These are phyloP conservation scores for Ustilago sp. DNA, from an alignment of 1,284 basidiomycete species.

Conservation along the genomic window DNA sequence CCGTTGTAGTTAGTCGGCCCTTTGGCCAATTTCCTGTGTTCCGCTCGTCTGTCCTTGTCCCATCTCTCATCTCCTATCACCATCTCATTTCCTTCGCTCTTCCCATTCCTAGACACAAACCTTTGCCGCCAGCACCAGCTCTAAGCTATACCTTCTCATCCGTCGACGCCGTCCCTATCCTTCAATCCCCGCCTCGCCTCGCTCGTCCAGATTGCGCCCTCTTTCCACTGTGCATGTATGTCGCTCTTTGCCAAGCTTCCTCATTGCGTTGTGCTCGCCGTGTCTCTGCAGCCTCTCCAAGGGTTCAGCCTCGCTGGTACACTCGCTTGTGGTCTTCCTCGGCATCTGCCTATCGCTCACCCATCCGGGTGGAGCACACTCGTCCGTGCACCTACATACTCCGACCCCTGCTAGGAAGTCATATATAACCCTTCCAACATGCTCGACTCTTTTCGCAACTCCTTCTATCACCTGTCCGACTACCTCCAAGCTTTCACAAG, in stretches of 20 bases:
- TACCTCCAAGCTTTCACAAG: conserved; percentile 25
- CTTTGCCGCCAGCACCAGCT: not conserved
- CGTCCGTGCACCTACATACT: not conserved
- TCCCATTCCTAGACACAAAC: not conserved
- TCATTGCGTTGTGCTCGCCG: not conserved
- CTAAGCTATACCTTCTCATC: conserved; percentile 4
- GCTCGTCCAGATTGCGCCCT: conserved; percentile 17
- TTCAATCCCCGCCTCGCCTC: conserved; percentile 30
- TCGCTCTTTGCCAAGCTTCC: not conserved
- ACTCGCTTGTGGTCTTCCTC: not conserved
- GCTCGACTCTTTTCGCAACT: conserved; percentile 28
- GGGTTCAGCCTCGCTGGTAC: conserved; percentile 15
- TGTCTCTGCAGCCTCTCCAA: conserved; percentile 6
- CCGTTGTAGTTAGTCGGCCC: conserved; percentile 9
- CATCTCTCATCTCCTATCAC: not conserved
- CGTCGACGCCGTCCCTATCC: conserved; percentile 23
- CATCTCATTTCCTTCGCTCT: not conserved
- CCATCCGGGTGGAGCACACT: conserved; percentile 1
- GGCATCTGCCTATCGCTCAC: conserved; percentile 3
- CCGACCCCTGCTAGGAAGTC: not conserved
- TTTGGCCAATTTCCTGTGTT: not conserved
- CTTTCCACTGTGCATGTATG: not conserved
- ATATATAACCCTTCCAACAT: conserved; percentile 27
- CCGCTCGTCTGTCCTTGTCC: not conserved
- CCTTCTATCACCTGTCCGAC: conserved; percentile 25